Conservation (phyloP, 768 basidiomycete species). For the Lactifluus volemus region DNA sequence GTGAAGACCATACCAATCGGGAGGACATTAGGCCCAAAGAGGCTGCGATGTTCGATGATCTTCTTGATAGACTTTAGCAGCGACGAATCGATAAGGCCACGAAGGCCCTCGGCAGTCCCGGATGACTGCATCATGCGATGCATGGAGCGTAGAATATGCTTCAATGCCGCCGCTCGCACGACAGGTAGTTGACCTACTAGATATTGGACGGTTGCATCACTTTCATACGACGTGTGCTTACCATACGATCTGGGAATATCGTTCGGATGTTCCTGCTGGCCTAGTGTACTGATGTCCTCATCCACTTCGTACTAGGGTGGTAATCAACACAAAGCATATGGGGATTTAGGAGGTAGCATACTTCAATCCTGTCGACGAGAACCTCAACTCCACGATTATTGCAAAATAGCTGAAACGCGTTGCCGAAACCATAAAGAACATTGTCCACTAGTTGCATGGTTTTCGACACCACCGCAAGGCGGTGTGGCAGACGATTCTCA, state of each 20-base stretch:
- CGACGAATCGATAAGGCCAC: conserved; percentile 88
- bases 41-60: conserved; percentile 70
- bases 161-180: conserved; percentile 70
- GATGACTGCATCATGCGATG: conserved; percentile 97
- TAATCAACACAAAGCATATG: not conserved
- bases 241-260: conserved; percentile 44
- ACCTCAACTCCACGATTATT: conserved; percentile 75
- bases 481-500: conserved; percentile 60
- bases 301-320: conserved; percentile 27
- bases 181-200: conserved; percentile 61
- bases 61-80: conserved; percentile 79
- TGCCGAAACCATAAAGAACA: conserved; percentile 81
- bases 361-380: conserved; percentile 83
- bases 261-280: conserved; percentile 47
- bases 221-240: conserved; percentile 21
- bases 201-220: not conserved
- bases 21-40: conserved; percentile 83
- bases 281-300: conserved; percentile 26
- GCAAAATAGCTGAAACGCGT: conserved; percentile 82
- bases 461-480: conserved; percentile 75
- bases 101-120: conserved; percentile 87
- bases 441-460: conserved; percentile 90
- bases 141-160: conserved; percentile 84
- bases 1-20: conserved; percentile 55
- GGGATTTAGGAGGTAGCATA: conserved; percentile 28